Conservation (phyloP, 768 basidiomycete genomes). For the Phanerodontia chrysosporium region DNA sequence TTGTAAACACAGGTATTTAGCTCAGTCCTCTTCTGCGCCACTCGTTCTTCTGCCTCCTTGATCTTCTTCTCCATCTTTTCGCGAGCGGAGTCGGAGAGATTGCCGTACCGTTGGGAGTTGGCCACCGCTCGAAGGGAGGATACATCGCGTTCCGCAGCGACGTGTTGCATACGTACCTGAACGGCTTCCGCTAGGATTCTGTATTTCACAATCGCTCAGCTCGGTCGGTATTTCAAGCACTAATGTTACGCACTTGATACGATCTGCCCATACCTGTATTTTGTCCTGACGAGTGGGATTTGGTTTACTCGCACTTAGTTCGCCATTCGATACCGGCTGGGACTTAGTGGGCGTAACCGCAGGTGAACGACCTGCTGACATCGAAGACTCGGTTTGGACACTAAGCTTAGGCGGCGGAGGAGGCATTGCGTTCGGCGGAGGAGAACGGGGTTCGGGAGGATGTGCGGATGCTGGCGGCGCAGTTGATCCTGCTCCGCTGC, state of each 20-base stretch:
- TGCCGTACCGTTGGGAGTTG: slow-evolving; percentile 19
- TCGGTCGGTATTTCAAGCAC: not conserved
- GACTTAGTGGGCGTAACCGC: not conserved
- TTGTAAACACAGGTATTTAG: slow-evolving; percentile 26
- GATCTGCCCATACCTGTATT: slow-evolving; percentile 34
- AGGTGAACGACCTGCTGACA: not conserved
- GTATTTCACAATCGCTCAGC: slow-evolving; percentile 18
- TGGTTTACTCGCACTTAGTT: slow-evolving; percentile 2
- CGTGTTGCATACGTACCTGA: slow-evolving; percentile 28
- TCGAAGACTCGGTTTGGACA: not conserved
- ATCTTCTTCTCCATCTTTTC: slow-evolving; percentile 23
- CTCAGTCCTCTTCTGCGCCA: slow-evolving; percentile 29
- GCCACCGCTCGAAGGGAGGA: slow-evolving; percentile 22
- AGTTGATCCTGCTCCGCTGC: not conserved
- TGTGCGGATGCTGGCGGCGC: not conserved
- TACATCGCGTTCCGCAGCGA: slow-evolving; percentile 31
- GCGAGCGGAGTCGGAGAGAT: slow-evolving; percentile 23
- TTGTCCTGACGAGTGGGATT: slow-evolving; percentile 33
- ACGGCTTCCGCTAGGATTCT: slow-evolving; percentile 32
- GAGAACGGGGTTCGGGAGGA: not conserved
- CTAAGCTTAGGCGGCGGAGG: slow-evolving; percentile 5
- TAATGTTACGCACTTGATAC: slow-evolving; percentile 33
- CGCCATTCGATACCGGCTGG: no score
- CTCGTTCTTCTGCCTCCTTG: slow-evolving; percentile 19
- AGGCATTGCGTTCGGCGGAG: not conserved